Percentiles rank a stretch among this genome's conserved stretches.
These are phyloP conservation scores for Neonectria ditissima DNA, from an alignment of 2,329 filamentous ascomycete genomes.

Conservation along the genomic window DNA sequence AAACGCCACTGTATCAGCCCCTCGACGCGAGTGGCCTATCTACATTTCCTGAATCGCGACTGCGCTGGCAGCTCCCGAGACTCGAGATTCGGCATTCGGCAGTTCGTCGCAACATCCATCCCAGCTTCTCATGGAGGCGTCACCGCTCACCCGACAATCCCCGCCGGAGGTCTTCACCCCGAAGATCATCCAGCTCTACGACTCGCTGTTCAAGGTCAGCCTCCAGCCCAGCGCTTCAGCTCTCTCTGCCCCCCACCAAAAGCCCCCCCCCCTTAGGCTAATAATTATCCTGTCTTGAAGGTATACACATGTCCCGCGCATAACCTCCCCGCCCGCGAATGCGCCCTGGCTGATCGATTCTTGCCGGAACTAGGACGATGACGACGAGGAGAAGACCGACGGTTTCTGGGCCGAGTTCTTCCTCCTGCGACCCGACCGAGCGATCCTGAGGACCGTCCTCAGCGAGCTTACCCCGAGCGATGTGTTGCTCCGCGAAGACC, in stretches of 20 bases:
- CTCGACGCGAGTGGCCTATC: conserved; percentile 23
- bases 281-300: conserved; percentile 32
- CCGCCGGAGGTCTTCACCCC: conserved; percentile 92
- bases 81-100: conserved; percentile 3
- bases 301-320: conserved; percentile 40
- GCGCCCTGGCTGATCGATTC: conserved; percentile 47
- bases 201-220: conserved; percentile 80
- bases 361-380: conserved; percentile 64
- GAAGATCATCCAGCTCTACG: conserved; percentile 93
- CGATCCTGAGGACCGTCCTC: conserved; percentile 75
- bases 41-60: conserved; percentile 23
- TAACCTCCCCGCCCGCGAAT: conserved; percentile 20
- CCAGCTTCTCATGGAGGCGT: conserved; percentile 77
- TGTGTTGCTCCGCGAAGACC: conserved; percentile 80
- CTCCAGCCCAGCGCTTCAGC: conserved; percentile 19
- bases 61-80: conserved; percentile 18
- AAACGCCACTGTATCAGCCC: conserved; percentile 22
- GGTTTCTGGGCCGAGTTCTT: conserved; percentile 99
- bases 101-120: conserved; percentile 10
- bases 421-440: conserved; percentile 82
- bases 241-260: conserved; percentile 11
- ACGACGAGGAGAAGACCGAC: conserved; percentile 78
- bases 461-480: conserved; percentile 78
- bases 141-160: conserved; percentile 92
- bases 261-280: conserved; percentile 33